A percentile compares a stretch with the other conserved stretches of the same genome.
Evolutionary conservation across 768 basidiomycete species (phyloP).

Genomic region (Fomitopsis pulvina): DNA sequence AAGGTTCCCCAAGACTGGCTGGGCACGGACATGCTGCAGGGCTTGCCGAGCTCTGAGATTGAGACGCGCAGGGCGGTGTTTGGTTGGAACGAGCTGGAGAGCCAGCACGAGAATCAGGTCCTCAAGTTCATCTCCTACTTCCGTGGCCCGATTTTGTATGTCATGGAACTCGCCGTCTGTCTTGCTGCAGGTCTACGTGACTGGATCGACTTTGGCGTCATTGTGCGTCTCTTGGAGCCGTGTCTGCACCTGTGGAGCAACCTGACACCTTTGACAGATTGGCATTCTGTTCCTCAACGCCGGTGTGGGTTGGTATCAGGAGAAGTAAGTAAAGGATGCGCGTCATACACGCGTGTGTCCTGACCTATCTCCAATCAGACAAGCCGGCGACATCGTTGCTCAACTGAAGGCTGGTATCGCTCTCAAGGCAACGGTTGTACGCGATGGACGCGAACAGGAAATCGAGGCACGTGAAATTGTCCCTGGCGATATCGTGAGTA

Average conservation of each 20-base stretch:
- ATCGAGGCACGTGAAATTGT: constrained; percentile 40
- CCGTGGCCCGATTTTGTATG: constrained; percentile 35
- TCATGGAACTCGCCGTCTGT: constrained; percentile 42
- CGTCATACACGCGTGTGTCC: background rate
- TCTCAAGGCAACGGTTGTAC: constrained; percentile 30
- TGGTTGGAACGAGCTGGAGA: constrained; percentile 39
- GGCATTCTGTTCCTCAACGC: constrained; percentile 37
- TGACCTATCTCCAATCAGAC: background rate
- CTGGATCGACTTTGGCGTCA: constrained; percentile 46
- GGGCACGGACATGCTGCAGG: constrained; percentile 31
- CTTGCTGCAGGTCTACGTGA: constrained; percentile 38
- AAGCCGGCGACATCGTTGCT: constrained; percentile 20
- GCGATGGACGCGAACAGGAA: constrained; percentile 34
- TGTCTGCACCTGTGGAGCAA: background rate
- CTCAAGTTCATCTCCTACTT: constrained; percentile 40
- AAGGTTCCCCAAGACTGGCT: constrained; percentile 35
- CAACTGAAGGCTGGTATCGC: constrained; percentile 44
- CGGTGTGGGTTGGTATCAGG: constrained; percentile 39
- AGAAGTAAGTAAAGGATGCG: constrained; percentile 41
- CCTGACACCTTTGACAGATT: constrained; percentile 20
- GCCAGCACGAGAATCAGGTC: constrained; percentile 34
- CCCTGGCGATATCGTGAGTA: constrained; percentile 32
- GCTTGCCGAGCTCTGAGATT: constrained; percentile 29
- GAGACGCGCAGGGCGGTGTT: constrained; percentile 25
- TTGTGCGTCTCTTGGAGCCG: constrained; percentile 23